phyloP scores from a whole-genome alignment of 805 yeast species.

The Pichia rugopelliculosa region DNA sequence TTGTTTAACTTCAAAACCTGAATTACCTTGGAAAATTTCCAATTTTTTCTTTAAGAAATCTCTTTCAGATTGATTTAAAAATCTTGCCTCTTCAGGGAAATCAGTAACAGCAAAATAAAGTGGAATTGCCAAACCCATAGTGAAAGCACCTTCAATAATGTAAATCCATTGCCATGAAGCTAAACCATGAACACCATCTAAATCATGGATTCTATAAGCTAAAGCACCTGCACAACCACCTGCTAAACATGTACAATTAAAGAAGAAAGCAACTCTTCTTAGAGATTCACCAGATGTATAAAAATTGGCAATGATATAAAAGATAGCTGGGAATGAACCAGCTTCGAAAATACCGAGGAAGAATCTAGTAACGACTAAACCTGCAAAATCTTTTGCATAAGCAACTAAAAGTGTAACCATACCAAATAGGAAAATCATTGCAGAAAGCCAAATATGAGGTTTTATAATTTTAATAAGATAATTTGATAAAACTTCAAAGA shows the following conservation, averaged over 20 bases:
- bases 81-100: conserved; percentile 64
- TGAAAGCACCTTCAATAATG: conserved; percentile 32
- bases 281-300: conserved; percentile 61
- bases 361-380: conserved; percentile 54
- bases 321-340: conserved; percentile 70
- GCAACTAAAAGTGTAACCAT: conserved; percentile 60
- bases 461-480: conserved; percentile 47
- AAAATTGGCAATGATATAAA: conserved; percentile 60
- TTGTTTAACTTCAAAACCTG: conserved; percentile 42
- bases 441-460: conserved; percentile 60
- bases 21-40: conserved; percentile 41
- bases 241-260: conserved; percentile 64
- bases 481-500: conserved; percentile 62
- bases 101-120: conserved; percentile 49
- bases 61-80: conserved; percentile 43
- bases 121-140: conserved; percentile 28
- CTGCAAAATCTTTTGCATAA: conserved; percentile 49
- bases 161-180: conserved; percentile 41
- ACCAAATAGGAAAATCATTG: conserved; percentile 55
- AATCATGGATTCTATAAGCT: conserved; percentile 54
- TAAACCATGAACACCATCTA: conserved; percentile 39
- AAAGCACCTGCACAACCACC: conserved; percentile 75
- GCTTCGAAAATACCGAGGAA: conserved; percentile 63
- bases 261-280: conserved; percentile 59
- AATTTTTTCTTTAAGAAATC: conserved; percentile 51